Percentiles rank a stretch among this genome's conserved stretches.
phyloP scores from a whole-genome alignment of 345 rosid genomes.

The Rhodamnia argentea region DNA sequence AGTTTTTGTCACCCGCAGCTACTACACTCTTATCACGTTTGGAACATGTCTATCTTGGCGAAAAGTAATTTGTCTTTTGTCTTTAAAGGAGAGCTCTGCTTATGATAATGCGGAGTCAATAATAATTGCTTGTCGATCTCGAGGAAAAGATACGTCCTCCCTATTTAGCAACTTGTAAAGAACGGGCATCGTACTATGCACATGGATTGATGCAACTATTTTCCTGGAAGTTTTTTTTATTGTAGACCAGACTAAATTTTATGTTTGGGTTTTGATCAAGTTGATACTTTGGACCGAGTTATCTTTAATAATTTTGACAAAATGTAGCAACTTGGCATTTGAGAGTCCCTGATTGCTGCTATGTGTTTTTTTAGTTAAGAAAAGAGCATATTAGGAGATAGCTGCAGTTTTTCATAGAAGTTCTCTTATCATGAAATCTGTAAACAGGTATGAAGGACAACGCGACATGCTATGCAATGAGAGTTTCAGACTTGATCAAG shows the following conservation, averaged over 20 bases:
- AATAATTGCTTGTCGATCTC: not conserved
- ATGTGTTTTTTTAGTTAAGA: not conserved
- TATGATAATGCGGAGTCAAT: not conserved
- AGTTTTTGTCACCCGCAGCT: not conserved
- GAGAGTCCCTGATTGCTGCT: not conserved
- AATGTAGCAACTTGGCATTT: not conserved
- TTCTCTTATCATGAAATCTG: not conserved
- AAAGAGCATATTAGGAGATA: not conserved
- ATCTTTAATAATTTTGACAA: not conserved
- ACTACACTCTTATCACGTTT: not conserved
- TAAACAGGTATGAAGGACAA: conserved; percentile 86
- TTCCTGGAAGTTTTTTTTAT: not conserved
- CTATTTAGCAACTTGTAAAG: not conserved
- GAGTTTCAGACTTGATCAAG: conserved; percentile 95
- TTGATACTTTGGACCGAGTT: not conserved
- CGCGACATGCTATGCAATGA: conserved; percentile 92
- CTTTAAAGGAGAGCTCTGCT: not conserved
- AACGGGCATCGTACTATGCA: not conserved
- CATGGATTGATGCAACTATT: not conserved
- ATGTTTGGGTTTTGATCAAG: not conserved
- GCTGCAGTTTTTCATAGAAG: not conserved
- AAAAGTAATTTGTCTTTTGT: not conserved
- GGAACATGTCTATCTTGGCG: not conserved
- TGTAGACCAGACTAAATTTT: not conserved
- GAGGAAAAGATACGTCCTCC: not conserved